Evolutionary conservation across 306 rosid species (phyloP), one percentile per base, ranked within the genome.

Genomic region (Malus fusca): DNA sequence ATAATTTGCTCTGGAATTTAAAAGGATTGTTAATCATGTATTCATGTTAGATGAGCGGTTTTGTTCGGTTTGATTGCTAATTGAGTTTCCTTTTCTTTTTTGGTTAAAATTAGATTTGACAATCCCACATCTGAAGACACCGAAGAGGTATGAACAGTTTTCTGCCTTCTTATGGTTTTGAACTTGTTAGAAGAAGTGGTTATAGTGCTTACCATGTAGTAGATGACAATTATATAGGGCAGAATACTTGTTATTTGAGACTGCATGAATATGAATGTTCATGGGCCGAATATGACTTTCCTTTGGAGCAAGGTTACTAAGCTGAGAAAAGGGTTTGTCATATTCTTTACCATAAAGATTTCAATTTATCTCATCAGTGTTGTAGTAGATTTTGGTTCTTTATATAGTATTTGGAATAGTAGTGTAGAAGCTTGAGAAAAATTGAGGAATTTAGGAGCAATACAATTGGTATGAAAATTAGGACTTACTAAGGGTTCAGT

Each of bases 61-160:
- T 73, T 15, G 42, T 70, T 19, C 23, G 22, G 35, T 65, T 68
- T 46, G 66, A 40, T 73, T 60, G 52, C 42, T 28, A 37, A 63
- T 43, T 19, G 25, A 26, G 19, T 46, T 19, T 22, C 82, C 46
- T 51, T 11, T 69, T 37, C 73, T 52, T 73, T 33, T n/a, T 63
- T 79, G 71, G 68, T 55, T 79, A 5, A 48, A 28, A 68, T 15
- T 78, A 95, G 98, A 95, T 90, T 76, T 95, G 84, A 80, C 86
- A n/a, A 82, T 86, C 87, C 96, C 92, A 6, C 91, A 91, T 82
- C 71, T 90, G 80, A 95, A 90, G 88, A 90, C 95, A 33, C 92
- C 97, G 4, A 95, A 92, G 81, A 90, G 98, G 98, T 95, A 88
- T 69, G 84, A 18, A 72, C 26, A 74, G 18, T 81, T 25, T 12